phyloP scores from a whole-genome alignment of 2,329 filamentous ascomycete species.

The Botryotinia calthae region DNA sequence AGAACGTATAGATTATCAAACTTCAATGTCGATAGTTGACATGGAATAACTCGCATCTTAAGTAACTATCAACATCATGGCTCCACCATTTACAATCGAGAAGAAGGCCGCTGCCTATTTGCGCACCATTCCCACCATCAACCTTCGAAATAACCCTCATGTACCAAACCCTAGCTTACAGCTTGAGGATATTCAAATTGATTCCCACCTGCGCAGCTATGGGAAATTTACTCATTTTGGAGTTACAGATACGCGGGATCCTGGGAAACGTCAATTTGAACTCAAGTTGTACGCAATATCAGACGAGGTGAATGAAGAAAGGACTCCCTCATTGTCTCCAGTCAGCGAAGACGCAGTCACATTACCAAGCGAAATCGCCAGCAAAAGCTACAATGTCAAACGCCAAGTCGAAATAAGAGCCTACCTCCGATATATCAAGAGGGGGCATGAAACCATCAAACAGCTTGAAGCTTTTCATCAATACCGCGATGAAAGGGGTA shows the following conservation, averaged over 20 bases:
- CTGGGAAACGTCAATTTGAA: not conserved
- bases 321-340: not conserved
- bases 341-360: not conserved
- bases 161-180: not conserved
- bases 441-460: not conserved
- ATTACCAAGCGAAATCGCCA: not conserved
- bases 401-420: not conserved
- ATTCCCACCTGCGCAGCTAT: not conserved
- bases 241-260: not conserved
- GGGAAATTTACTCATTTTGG: not conserved
- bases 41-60: not conserved
- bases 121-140: not conserved
- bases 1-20: not conserved
- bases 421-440: slow-evolving; percentile 10
- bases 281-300: not conserved
- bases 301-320: not conserved
- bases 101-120: not conserved
- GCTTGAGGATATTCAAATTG: not conserved
- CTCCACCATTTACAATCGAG: not conserved
- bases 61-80: not conserved
- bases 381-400: slow-evolving; percentile 4
- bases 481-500: not conserved
- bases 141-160: not conserved
- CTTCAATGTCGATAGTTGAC: not conserved
- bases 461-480: slow-evolving; percentile 11